phyloP scores from a whole-genome alignment of 164 flowering plant species.

The Chimonanthus salicifolius region DNA sequence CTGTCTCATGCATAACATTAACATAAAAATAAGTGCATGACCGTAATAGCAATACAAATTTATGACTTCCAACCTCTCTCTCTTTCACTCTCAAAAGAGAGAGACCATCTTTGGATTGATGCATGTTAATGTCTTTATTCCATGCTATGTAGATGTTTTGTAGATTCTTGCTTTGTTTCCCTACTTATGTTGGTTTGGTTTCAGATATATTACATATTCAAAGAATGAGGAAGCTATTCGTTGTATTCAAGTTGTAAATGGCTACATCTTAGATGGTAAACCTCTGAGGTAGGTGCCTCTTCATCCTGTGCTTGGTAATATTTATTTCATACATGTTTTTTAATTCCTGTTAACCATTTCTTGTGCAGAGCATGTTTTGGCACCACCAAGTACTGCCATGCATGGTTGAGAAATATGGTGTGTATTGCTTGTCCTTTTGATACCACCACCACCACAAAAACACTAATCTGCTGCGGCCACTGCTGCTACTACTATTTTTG shows the following conservation, averaged over 20 bases:
- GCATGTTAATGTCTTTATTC: not conserved
- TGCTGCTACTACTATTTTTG: no score
- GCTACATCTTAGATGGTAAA: conserved; percentile 77
- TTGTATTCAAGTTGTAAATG: conserved; percentile 92
- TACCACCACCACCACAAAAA: no score
- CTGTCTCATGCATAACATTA: no score
- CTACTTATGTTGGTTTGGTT: not conserved
- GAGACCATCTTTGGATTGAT: no score
- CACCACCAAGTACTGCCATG: conserved; percentile 96
- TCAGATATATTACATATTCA: conserved; percentile 90
- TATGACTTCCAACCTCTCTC: no score
- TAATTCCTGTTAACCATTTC: not conserved
- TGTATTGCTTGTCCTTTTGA: not conserved
- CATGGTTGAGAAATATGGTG: conserved; percentile 70
- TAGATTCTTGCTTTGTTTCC: not conserved
- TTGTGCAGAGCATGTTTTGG: conserved; percentile 93
- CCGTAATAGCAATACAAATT: no score
- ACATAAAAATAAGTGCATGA: no score
- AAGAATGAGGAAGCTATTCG: conserved; percentile 96
- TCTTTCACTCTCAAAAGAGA: no score
- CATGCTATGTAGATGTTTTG: not conserved
- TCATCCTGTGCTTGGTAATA: not conserved
- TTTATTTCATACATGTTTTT: not conserved
- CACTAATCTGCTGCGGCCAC: no score
- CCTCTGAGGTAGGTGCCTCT: conserved; percentile 52